Base-by-base conservation (phyloP, 2,329 filamentous ascomycete genomes). In the Volutella citrinella region DNA sequence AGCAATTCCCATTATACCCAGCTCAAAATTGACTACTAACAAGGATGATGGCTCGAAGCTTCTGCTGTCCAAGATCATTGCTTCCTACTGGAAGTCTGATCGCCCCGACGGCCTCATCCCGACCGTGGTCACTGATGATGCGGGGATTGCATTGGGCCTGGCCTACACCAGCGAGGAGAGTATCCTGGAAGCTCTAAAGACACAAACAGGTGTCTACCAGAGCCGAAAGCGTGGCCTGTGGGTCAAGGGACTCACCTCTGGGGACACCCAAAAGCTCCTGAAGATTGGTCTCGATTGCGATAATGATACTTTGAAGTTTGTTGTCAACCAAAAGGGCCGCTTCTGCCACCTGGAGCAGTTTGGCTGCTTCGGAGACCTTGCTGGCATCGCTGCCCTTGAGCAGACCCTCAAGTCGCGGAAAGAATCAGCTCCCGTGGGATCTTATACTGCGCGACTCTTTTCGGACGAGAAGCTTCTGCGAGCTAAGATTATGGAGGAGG, bases 401-500 rank as follows among this genome's bases (percentile, higher is more conserved):
- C 84, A 91, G 64, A 97, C 90, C 0, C 74, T 98, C 11, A 70
- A 84, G 45, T 83, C 81, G 24, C 82, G 93, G 51, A 95, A 93
- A 60, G 65, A 76, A 25, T 87, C 85, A 13, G 90, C 91, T 0
- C 91, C 93, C 0, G 76, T 76, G 46, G 91, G 90, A 3, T 98
- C 93, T 10, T 98, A 98, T 63, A 98, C 93, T 5, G 87, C 89
- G 13, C 76, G 91, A 20, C 70, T 98, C 2, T 98, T 97, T 70
- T 90, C 84, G 13, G 93, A 98, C 45, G 79, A 87, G 50, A 90
- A 94, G 60, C 75, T 98, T 35, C 67, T 96, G 34, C 77, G 87
- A 26, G 93, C 93, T 4, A 98, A 98, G 73, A 96, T 98, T 36
- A 94, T 97, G 81, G 93, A 98, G 63, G 93, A 98, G 62, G 93